Evolutionary conservation across 352 stramenopile species (phyloP).

Genomic region (Pythium periplocum): DNA sequence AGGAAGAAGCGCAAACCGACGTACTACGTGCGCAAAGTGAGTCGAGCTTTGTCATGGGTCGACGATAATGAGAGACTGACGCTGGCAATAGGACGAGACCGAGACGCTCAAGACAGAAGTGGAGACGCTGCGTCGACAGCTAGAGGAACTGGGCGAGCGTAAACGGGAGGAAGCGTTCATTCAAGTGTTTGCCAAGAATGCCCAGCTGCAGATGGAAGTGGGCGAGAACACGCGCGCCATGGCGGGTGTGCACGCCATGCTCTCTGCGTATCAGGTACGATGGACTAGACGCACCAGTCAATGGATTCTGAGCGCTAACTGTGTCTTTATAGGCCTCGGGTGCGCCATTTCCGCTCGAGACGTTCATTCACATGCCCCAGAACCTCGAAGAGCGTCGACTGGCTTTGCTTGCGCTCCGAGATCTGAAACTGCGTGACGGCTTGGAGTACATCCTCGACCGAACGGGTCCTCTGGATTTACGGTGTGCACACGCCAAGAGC

Average conservation of each 20-base stretch:
- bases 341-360: not conserved
- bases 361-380: not conserved
- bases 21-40: conserved; percentile 18
- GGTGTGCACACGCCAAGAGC: too few species aligned
- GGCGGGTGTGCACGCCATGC: conserved; percentile 2
- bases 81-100: conserved; percentile 7
- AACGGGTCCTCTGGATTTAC: too few species aligned
- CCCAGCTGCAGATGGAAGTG: conserved; percentile 1
- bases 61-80: not conserved
- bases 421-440: too few species aligned
- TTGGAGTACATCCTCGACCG: too few species aligned
- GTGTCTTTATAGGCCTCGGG: too few species aligned
- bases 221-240: conserved; percentile 9
- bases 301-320: too few species aligned
- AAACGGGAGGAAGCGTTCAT: conserved; percentile 6
- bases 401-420: too few species aligned
- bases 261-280: conserved; percentile 1
- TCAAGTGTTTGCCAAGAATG: conserved; percentile 5
- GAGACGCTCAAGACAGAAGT: conserved; percentile 13
- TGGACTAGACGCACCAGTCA: too few species aligned
- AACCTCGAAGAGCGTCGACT: too few species aligned
- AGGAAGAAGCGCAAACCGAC: conserved; percentile 21
- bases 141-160: conserved; percentile 3
- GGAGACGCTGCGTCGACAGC: conserved; percentile 5
- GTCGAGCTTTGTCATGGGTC: not conserved